Base-by-base conservation (phyloP, 2,329 filamentous ascomycete genomes). In the Leptographium galeiforme region DNA sequence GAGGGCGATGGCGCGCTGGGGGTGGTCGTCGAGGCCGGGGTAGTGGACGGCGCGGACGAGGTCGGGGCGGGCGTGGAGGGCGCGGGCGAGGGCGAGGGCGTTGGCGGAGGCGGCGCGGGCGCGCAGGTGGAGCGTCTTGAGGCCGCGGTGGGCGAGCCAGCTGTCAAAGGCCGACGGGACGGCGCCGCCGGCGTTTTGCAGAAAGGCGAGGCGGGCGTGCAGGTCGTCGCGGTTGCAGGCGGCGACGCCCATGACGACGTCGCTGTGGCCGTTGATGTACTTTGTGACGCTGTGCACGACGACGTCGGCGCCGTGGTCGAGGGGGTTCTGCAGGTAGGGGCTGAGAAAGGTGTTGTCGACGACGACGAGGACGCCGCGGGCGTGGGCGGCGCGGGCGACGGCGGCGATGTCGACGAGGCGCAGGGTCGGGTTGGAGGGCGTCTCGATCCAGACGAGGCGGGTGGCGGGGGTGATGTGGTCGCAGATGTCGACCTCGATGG, bases 341-440 rank as follows among this genome's bases (percentile, higher is more conserved):
- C 86, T 91, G 65, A 97, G 76, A 76, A 98, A 98, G 19, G 93
- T 98, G 75, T 98, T 98, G 75, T 98, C 93, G 44, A 98, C 93
- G n/a, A 98, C 93, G 45, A 98, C 93, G 66, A 88, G 76, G 63
- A 97, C 88, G 57, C 90, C 91, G 64, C 88, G 87, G 62, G 84
- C 76, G 69, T 97, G 93, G 18, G 93, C 93, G 53, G 85, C 78
- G 33, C 81, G 81, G 33, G 87, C 85, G 43, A 98, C 86, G 52
- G 87, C 84, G 62, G 87, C 78, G 66, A 98, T 95, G 70, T 98
- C 91, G 59, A 97, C 91, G 48, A 98, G 78, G 33, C 87, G 82
- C 54, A 98, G 77, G 8, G 93, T 98, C 0, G 93, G 93, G 73
- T 98, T 98, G 62, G 87, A 93, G 30, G 93, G 93, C 11, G 82